A percentile compares a stretch with the other conserved stretches of the same genome.
phyloP scores from a whole-genome alignment of 2,329 filamentous ascomycete species.

The Aspergillus udagawae region DNA sequence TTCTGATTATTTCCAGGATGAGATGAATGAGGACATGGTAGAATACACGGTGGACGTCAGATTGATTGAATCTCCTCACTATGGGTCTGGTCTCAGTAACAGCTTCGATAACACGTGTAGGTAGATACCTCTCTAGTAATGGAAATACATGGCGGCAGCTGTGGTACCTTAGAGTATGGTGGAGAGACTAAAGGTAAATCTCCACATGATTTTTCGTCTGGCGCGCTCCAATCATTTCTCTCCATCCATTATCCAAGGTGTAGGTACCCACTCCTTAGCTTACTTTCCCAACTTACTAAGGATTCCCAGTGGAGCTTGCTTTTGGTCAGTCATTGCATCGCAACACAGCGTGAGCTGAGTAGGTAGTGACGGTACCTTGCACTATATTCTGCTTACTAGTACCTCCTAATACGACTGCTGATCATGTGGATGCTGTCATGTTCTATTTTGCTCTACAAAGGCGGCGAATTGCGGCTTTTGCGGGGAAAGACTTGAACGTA shows the following conservation, averaged over 20 bases:
- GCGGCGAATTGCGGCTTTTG: conserved; percentile 27
- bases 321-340: not conserved
- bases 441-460: conserved; percentile 17
- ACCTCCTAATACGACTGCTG: conserved; percentile 2
- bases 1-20: conserved; percentile 5
- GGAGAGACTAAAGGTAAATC: not conserved
- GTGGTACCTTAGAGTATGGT: not conserved
- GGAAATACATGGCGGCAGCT: no score
- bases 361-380: not conserved
- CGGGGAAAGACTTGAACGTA: conserved; percentile 24
- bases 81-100: not conserved
- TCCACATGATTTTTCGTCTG: not conserved
- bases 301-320: conserved; percentile 16
- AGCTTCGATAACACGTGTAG: not conserved
- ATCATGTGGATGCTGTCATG: conserved; percentile 26
- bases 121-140: no score
- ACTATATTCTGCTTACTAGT: not conserved
- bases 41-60: no score
- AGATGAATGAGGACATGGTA: not conserved
- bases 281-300: not conserved
- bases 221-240: not conserved
- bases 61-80: no score
- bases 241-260: not conserved
- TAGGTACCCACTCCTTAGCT: no score
- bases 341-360: not conserved